Evolutionary conservation across 1,139 yeast species (phyloP).

Genomic region (Saccharomyces hybrid): DNA sequence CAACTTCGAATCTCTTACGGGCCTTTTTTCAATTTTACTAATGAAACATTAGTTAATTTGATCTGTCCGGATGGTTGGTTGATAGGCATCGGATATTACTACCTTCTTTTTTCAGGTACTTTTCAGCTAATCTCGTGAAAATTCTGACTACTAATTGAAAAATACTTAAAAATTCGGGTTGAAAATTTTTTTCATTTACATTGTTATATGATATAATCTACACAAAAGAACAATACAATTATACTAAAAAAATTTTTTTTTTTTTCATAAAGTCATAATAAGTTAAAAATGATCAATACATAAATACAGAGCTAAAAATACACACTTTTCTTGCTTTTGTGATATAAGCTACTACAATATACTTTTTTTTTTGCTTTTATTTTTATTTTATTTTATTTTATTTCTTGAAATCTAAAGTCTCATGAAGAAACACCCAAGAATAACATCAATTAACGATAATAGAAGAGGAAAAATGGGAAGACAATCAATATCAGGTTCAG

Average conservation of each 20-base stretch:
- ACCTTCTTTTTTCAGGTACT: background rate
- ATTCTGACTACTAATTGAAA: background rate
- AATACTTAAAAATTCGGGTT: background rate
- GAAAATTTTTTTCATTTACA: background rate
- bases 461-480: background rate
- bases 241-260: background rate
- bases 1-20: slow-evolving; percentile 85
- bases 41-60: slow-evolving; percentile 84
- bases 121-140: background rate
- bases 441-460: background rate
- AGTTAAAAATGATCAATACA: background rate
- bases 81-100: slow-evolving; percentile 34
- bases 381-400: background rate
- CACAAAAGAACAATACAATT: background rate
- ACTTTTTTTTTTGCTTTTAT: background rate
- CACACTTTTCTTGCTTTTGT: background rate
- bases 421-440: background rate
- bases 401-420: background rate
- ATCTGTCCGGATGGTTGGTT: slow-evolving; percentile 87
- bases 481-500: background rate
- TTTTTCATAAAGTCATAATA: background rate
- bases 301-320: background rate
- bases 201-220: background rate
- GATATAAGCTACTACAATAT: background rate
- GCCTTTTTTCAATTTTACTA: slow-evolving; percentile 88